These are phyloP conservation scores for Lodderomyces beijingensis DNA, from an alignment of 1,139 yeast species.

Conservation along the genomic window DNA sequence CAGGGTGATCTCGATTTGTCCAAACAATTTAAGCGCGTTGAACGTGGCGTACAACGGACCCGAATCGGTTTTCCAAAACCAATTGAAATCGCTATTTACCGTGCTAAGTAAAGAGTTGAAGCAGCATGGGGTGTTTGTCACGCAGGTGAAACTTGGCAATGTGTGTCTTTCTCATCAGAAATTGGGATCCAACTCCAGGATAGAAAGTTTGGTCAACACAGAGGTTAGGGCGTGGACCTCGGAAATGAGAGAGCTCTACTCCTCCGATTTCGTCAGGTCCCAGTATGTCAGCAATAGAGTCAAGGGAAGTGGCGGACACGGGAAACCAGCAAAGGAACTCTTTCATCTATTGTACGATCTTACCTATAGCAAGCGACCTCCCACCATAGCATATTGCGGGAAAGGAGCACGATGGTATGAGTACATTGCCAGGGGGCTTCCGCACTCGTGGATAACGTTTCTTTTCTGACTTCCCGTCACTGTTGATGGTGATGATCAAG, in stretches of 20 bases:
- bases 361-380: constrained; percentile 28
- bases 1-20: constrained; percentile 40
- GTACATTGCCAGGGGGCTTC: constrained; percentile 28
- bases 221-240: constrained; percentile 42
- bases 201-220: constrained; percentile 30
- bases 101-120: constrained; percentile 36
- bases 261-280: constrained; percentile 29
- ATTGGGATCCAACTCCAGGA: constrained; percentile 21
- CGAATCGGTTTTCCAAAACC: constrained; percentile 39
- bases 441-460: constrained; percentile 21
- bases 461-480: too few species aligned
- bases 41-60: constrained; percentile 48
- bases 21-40: constrained; percentile 40
- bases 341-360: constrained; percentile 55
- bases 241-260: constrained; percentile 35
- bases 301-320: constrained; percentile 31
- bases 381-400: constrained; percentile 44
- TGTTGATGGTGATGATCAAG: too few species aligned
- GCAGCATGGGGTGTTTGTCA: constrained; percentile 40
- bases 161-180: constrained; percentile 29
- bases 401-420: constrained; percentile 47
- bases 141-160: constrained; percentile 48
- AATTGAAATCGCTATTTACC: constrained; percentile 34
- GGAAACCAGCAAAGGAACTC: constrained; percentile 42
- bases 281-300: constrained; percentile 34